Evolutionary conservation across 352 stramenopile species (phyloP), one percentile per base, ranked within the genome.

Genomic region (Phytopythium boreale): DNA sequence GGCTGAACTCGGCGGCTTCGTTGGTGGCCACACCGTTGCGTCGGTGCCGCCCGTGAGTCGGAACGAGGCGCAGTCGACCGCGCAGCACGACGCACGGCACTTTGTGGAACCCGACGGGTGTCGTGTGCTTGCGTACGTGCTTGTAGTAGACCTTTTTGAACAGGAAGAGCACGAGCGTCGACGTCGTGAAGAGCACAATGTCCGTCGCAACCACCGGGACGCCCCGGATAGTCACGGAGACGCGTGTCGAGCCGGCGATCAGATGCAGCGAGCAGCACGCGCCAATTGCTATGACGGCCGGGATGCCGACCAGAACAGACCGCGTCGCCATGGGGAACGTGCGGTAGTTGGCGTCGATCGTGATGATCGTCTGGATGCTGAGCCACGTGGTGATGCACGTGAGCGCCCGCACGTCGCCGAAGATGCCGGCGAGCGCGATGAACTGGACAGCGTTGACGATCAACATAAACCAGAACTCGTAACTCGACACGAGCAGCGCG

Each of bases 401-500:
- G 3, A 75, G 12, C 0, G 63, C 56, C 1, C 71, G 66, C 22
- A 69, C 27, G 29, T 79, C 69, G 9, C 72, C 69, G 1, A 75
- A 72, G 27, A 77, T 51, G 4, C 37, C 19, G 0, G 34, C 63
- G 6, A 79, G 31, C 2, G 61, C 64, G 29, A 62, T 17, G 56
- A 67, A 79, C 17, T 75, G 71, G 44, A 79, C 1, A 0, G 68
- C 20, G 49, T 69, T 77, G 22, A 79, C 52, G 0, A 61, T 9
- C 1, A 69, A 70, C n/a, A 79, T 60, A 46, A 79, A 77, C 62
- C 71, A 70, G 15, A 69, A 71, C 37, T 79, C 72, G 58, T 72
- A 69, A 27, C 43, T 67, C 4, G 43, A 50, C 5, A 53, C 17
- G 9, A 79, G 46, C n/a, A 75, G 49, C 8, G 20, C 27, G 12